phyloP scores from a whole-genome alignment of 2,329 filamentous ascomycete genomes.

The Ampelomyces quisqualis region DNA sequence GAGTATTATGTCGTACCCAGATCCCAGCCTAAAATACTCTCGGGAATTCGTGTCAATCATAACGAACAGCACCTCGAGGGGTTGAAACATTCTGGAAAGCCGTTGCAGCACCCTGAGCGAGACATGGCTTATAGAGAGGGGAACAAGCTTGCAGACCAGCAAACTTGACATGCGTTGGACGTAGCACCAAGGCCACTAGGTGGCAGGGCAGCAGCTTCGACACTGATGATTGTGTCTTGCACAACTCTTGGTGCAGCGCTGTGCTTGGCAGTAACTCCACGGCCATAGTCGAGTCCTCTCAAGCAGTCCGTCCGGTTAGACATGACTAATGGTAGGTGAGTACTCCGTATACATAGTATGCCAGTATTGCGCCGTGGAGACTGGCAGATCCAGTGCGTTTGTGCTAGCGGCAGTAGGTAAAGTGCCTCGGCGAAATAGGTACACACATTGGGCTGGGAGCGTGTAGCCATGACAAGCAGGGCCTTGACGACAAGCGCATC shows the following conservation, averaged over 20 bases:
- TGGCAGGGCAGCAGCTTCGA: neutral
- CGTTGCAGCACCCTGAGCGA: slow-evolving; percentile 15
- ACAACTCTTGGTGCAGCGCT: no score
- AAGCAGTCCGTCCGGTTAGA: slow-evolving; percentile 24
- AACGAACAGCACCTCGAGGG: no score
- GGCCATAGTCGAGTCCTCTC: no score
- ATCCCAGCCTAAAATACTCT: no score
- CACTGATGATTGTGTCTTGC: no score
- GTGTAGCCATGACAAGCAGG: slow-evolving; percentile 21
- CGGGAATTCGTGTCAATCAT: no score
- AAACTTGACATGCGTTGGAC: slow-evolving; percentile 14
- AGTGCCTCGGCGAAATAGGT: slow-evolving; percentile 33
- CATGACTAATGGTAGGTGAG: no score
- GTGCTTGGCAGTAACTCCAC: slow-evolving; percentile 26
- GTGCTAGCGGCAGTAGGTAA: slow-evolving; percentile 9
- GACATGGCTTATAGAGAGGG: no score
- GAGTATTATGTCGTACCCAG: slow-evolving; percentile 23
- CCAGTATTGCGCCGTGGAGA: slow-evolving; percentile 20
- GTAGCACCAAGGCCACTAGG: slow-evolving; percentile 4
- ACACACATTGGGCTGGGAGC: slow-evolving; percentile 16
- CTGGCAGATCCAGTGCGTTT: slow-evolving; percentile 23
- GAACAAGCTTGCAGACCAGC: slow-evolving; percentile 6
- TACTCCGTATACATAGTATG: no score
- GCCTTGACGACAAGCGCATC: slow-evolving; percentile 35
- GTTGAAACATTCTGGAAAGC: slow-evolving; percentile 16